Conservation (phyloP, 2,329 filamentous ascomycete genomes). For the Paecilomyces sp. region DNA sequence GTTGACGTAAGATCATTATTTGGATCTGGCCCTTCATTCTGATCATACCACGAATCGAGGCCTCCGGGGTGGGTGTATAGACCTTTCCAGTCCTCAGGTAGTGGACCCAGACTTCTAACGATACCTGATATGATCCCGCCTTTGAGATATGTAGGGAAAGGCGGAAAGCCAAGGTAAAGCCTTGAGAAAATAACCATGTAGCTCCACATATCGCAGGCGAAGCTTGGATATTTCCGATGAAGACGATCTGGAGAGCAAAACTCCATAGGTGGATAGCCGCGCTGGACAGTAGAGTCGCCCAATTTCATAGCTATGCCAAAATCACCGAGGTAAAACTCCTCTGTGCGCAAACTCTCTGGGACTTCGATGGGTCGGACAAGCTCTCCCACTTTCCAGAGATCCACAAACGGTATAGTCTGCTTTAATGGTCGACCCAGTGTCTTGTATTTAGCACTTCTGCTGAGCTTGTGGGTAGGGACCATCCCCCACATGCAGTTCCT, state of each 20-base stretch:
- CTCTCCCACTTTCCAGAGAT: conserved; percentile 19
- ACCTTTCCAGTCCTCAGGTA: conserved; percentile 19
- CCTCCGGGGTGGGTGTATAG: conserved; percentile 7
- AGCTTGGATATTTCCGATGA: conserved; percentile 15
- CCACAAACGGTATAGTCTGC: conserved; percentile 13
- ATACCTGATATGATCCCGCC: conserved; percentile 15
- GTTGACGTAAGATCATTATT: background rate
- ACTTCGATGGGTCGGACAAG: conserved; percentile 14
- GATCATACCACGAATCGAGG: conserved; percentile 22
- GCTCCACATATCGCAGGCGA: conserved; percentile 24
- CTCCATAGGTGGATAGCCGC: conserved; percentile 9
- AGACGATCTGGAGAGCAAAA: conserved; percentile 21
- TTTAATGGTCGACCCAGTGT: conserved; percentile 17
- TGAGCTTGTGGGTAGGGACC: conserved; percentile 13
- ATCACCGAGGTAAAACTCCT: conserved; percentile 22
- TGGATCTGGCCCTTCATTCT: conserved; percentile 3
- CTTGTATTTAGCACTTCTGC: conserved; percentile 18
- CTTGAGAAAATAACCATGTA: conserved; percentile 20
- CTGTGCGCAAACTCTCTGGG: conserved; percentile 14
- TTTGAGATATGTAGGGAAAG: conserved; percentile 8
- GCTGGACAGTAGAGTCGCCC: conserved; percentile 6
- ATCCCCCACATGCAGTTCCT: conserved; percentile 23
- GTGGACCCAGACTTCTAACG: conserved; percentile 13
- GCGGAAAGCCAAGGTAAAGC: conserved; percentile 15
- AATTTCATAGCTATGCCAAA: conserved; percentile 20